These are phyloP conservation scores for Hagleromyces aurorensis DNA, from an alignment of 805 yeast species.

Conservation along the genomic window DNA sequence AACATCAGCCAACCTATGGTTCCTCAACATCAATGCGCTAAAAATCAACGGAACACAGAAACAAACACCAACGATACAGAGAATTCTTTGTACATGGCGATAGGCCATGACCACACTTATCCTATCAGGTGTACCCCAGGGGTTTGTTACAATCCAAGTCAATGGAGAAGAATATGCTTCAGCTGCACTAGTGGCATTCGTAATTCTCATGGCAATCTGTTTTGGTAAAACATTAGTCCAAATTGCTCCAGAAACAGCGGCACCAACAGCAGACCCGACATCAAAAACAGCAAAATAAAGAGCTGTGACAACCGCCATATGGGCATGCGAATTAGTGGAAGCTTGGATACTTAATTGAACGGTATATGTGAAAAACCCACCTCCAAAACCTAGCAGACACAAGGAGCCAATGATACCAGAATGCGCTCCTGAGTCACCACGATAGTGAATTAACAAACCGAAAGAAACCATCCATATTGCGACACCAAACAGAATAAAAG, in stretches of 20 bases:
- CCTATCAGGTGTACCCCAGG: slow-evolving; percentile 57
- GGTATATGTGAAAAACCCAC: slow-evolving; percentile 63
- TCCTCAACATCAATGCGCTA: slow-evolving; percentile 43
- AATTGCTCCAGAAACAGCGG: slow-evolving; percentile 57
- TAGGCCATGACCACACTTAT: slow-evolving; percentile 46
- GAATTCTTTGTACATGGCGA: slow-evolving; percentile 44
- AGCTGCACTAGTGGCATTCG: slow-evolving; percentile 28
- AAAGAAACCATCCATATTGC: slow-evolving; percentile 50
- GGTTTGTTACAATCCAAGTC: slow-evolving; percentile 37
- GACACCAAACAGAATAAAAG: slow-evolving; percentile 52
- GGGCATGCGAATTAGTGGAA: slow-evolving; percentile 46
- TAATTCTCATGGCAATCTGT: slow-evolving; percentile 33
- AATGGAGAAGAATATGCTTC: slow-evolving; percentile 45
- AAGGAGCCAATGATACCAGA: slow-evolving; percentile 59
- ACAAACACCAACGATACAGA: slow-evolving; percentile 46
- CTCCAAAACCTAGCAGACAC: slow-evolving; percentile 62
- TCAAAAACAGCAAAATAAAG: slow-evolving; percentile 48
- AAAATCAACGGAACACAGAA: slow-evolving; percentile 47
- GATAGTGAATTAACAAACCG: slow-evolving; percentile 50
- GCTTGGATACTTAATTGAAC: slow-evolving; percentile 55
- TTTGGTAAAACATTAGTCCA: slow-evolving; percentile 54
- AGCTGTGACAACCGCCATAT: slow-evolving; percentile 55
- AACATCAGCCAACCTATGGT: slow-evolving; percentile 35
- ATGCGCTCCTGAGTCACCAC: slow-evolving; percentile 41
- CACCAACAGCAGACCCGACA: slow-evolving; percentile 60